Evolutionary conservation across 192 early-diverging fungal species (phyloP), one percentile per base, ranked within the genome.

Genomic region (Backusella circina): DNA sequence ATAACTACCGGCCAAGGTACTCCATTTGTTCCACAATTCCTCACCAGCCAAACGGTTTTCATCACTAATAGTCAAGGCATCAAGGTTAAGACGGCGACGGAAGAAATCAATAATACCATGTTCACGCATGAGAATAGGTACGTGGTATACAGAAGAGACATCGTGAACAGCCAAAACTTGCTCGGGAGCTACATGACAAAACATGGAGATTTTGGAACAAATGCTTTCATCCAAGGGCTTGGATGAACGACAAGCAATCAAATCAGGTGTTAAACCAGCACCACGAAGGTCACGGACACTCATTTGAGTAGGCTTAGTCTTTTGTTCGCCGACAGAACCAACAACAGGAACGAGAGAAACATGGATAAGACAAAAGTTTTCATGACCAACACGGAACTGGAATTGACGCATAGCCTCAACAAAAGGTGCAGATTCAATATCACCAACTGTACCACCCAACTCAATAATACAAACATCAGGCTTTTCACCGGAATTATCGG

Each of bases 341-440:
- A 99, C 95, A 16, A 98, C 92, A 30, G 98, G 98, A 13, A 99
- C 92, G 67, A 99, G 87, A 21, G 98, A 98, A 7, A 99, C 98
- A 78, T 98, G 98, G 78, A 98, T 96, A 80, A 98, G 81, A 72
- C 92, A 97, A 82, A 99, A 98, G 90, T 99, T 99, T 73, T 96
- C 95, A 82, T 93, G 91, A 12, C 98, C 98, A 33, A 99, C 98
- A 75, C 97, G 93, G 90, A 98, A 98, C 84, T 99, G 98, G 91
- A 99, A 99, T 85, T 99, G 98, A 70, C 98, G 93, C 94, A 99
- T 96, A 23, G 98, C 98, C 85, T 99, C 98, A 74, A 98, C 92
- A 78, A 98, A 99, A 28, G 97, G 98, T 51, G 97, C 96, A 23
- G 95, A 96, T 82, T 99, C 98, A 79, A 99, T 98, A 81, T 99